Evolutionary conservation across 371 early-diverging fungal species (phyloP).

Genomic region (Rhizopus sp.): DNA sequence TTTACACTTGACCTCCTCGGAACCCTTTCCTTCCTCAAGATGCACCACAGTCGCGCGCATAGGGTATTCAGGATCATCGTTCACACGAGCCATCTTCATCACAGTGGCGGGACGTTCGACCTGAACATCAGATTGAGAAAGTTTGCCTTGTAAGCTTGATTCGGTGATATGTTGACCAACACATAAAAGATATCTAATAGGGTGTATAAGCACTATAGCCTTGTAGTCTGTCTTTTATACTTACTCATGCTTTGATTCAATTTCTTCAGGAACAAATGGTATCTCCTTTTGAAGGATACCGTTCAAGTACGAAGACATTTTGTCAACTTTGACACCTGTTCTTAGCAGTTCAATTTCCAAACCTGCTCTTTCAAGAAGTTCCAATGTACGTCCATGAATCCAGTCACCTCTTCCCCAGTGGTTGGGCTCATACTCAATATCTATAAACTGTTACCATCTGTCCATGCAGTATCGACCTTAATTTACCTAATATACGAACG

Average conservation of each 20-base stretch:
- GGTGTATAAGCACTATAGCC: not conserved
- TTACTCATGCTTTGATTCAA: constrained; percentile 49
- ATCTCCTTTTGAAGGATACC: constrained; percentile 33
- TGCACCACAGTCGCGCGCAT: constrained; percentile 41
- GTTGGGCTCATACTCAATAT: constrained; percentile 46
- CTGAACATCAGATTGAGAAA: constrained; percentile 35
- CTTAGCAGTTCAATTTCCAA: constrained; percentile 34
- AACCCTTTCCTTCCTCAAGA: constrained; percentile 28
- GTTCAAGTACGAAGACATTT: constrained; percentile 40
- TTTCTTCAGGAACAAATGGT: constrained; percentile 48
- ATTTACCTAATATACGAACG: constrained; percentile 41
- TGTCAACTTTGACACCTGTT: constrained; percentile 47
- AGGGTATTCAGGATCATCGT: constrained; percentile 24
- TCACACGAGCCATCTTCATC: constrained; percentile 18
- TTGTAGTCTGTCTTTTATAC: constrained; percentile 1
- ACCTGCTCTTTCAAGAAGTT: constrained; percentile 38
- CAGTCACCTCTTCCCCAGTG: constrained; percentile 56
- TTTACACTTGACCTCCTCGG: constrained; percentile 42
- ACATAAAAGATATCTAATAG: constrained; percentile 37
- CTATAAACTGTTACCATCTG: constrained; percentile 10
- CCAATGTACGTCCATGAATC: constrained; percentile 50
- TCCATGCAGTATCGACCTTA: not conserved
- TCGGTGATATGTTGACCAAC: constrained; percentile 55
- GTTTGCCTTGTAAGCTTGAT: constrained; percentile 33
- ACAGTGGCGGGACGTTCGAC: constrained; percentile 50